A percentile compares a stretch with the other conserved stretches of the same genome.
Conservation (phyloP, 331 rosid genomes). For the Acacia concinna region DNA sequence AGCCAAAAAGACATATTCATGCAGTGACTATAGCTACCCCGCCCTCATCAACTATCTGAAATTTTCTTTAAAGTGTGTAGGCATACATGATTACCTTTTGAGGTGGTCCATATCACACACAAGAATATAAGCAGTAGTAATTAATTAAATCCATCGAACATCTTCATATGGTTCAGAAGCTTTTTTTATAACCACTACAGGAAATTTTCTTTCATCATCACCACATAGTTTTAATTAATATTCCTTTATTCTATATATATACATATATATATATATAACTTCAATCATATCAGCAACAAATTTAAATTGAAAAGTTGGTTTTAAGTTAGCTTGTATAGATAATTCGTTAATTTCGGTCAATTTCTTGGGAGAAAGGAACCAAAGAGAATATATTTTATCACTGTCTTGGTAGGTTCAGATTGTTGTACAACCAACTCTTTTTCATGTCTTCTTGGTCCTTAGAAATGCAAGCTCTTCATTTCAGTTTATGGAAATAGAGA, state of each 20-base stretch:
- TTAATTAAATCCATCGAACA: slow-evolving; percentile 42
- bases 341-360: background rate
- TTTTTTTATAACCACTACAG: slow-evolving; percentile 29
- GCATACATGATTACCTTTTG: slow-evolving; percentile 35
- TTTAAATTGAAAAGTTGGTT: slow-evolving; percentile 31
- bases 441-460: slow-evolving; percentile 1
- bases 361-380: background rate
- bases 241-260: slow-evolving; percentile 9
- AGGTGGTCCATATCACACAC: slow-evolving; percentile 44
- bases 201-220: slow-evolving; percentile 44
- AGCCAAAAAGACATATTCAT: slow-evolving; percentile 29
- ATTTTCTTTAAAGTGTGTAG: slow-evolving; percentile 32
- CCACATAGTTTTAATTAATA: background rate
- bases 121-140: slow-evolving; percentile 23
- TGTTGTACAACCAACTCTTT: slow-evolving; percentile 10
- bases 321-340: slow-evolving; percentile 9
- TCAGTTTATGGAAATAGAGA: slow-evolving; percentile 9
- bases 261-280: background rate
- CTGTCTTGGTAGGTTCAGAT: slow-evolving; percentile 6
- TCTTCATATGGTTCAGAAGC: slow-evolving; percentile 39
- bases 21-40: slow-evolving; percentile 32
- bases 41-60: slow-evolving; percentile 36
- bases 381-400: slow-evolving; percentile 23
- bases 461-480: slow-evolving; percentile 5
- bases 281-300: slow-evolving; percentile 16